Base-by-base conservation (phyloP, 805 yeast species). In the Priceomyces haplophilus region DNA sequence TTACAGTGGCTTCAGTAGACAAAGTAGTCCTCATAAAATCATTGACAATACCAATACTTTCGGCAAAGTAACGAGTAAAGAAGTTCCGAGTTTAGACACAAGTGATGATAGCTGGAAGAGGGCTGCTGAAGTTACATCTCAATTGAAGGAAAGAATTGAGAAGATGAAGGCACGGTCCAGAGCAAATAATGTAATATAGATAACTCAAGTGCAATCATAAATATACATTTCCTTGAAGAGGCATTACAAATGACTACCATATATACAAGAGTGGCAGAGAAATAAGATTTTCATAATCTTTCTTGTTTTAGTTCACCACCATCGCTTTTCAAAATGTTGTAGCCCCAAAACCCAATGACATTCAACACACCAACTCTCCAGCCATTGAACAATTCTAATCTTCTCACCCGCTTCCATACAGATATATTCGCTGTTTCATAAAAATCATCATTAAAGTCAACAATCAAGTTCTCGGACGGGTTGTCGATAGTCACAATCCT, bases 301-400 rank as follows among this genome's bases (percentile, higher is more conserved):
- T 65, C 71, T 45, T 62, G 67, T 38, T 49, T 54, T 34, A 62
- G 44, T 34, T 71, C 77, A 8, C 61, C 48, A 16, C 79, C 78
- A 44, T 67, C 72, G 49, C 71, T 68, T 42, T 78, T 75, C 49
- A 84, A 56, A 40, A 85, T 65, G 41, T 78, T 74, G 50, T 85
- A 73, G 1, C 96, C 90, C 85, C 95, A 91, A 40, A 83, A 82
- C 8, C 96, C 93, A 38, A 86, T 61, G 3, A 87, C 77, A 47
- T 91, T 88, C 44, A 88, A 61, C 8, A 86, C 71, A 21, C 95
- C 95, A 33, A 88, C 82, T 59, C 88, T 78, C 98, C 98, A 91
- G 29, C 98, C 99, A 51, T 91, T 77, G 73, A 87, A 90, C 41
- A 71, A 59, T 1, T 72, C 72, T 25, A 64, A 46, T 18, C 48